These are phyloP conservation scores for Oldenlandia corymbosa DNA, from an alignment of 257 asterid species.

Conservation along the genomic window DNA sequence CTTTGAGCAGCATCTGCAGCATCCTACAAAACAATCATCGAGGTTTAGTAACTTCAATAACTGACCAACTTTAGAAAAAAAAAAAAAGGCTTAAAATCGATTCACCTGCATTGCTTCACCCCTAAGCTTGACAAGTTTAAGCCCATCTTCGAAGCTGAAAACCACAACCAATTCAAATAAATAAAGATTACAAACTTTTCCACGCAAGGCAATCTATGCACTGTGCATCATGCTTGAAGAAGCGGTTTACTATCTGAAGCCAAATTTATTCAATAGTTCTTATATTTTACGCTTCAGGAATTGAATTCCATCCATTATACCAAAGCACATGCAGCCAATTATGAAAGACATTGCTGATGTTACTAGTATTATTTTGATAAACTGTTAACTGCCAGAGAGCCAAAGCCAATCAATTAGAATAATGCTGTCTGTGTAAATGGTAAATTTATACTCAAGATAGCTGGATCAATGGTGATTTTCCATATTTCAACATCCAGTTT, in stretches of 20 bases:
- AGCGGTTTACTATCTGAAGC: not conserved
- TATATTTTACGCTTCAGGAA: not conserved
- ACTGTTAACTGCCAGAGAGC: not conserved
- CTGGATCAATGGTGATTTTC: not conserved
- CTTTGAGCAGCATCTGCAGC: slow-evolving; percentile 96
- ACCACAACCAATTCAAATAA: slow-evolving; percentile 20
- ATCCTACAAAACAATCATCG: slow-evolving; percentile 38
- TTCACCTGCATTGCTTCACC: slow-evolving; percentile 98
- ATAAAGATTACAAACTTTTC: not conserved
- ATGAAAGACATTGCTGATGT: not conserved
- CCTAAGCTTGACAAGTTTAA: slow-evolving; percentile 79
- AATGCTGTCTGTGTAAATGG: not conserved
- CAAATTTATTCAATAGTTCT: too few species aligned
- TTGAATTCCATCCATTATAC: not conserved
- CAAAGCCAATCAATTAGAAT: not conserved
- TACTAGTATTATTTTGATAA: too few species aligned
- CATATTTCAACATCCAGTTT: not conserved
- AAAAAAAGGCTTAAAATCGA: not conserved
- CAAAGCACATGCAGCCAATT: not conserved
- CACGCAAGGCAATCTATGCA: not conserved
- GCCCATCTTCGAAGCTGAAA: slow-evolving; percentile 91
- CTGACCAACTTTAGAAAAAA: not conserved
- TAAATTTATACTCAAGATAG: not conserved
- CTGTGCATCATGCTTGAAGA: not conserved
- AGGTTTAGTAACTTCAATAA: not conserved